Evolutionary conservation across 2,329 filamentous ascomycete species (phyloP).

Genomic region (Venturia oleaginea): DNA sequence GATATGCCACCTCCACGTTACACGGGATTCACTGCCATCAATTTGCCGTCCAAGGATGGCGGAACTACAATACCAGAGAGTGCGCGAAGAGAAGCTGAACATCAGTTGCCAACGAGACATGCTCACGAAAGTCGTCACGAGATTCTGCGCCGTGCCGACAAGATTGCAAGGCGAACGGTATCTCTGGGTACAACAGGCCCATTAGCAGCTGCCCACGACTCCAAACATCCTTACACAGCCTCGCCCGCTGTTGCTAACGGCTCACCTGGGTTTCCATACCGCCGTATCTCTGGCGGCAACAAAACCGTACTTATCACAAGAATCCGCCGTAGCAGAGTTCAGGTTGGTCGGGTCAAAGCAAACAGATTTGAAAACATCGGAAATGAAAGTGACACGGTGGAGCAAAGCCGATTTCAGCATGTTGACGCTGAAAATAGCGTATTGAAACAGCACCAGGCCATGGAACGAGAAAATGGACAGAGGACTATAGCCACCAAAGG

Average conservation of each 20-base stretch:
- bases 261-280: conserved; percentile 5
- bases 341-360: background rate
- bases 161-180: background rate
- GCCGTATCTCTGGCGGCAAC: background rate
- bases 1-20: background rate
- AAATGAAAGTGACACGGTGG: background rate
- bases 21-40: background rate
- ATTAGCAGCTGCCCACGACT: background rate
- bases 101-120: background rate
- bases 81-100: background rate
- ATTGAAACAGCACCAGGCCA: background rate
- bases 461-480: background rate
- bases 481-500: background rate
- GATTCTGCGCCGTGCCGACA: background rate
- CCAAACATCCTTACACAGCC: background rate
- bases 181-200: background rate
- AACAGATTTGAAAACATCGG: background rate
- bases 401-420: background rate
- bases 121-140: background rate
- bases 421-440: background rate
- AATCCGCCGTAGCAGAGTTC: background rate
- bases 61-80: background rate
- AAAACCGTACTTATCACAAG: background rate
- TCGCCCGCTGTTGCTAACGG: background rate
- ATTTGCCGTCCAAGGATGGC: background rate